Conservation (phyloP, 495 filamentous ascomycete genomes). For the Chaetomium fimeti region DNA sequence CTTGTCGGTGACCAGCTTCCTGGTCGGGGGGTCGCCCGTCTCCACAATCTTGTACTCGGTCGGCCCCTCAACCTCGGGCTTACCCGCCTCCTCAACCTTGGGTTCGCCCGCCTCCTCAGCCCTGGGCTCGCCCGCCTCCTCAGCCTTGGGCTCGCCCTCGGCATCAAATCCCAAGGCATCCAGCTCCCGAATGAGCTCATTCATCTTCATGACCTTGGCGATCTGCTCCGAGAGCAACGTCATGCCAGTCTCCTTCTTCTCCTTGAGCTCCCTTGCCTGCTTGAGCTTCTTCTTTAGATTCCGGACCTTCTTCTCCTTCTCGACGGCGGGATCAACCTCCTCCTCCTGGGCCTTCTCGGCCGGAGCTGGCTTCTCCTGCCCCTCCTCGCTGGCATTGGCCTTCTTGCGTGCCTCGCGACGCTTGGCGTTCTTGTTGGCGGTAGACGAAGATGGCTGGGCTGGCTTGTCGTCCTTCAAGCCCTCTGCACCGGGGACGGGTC, state of each 20-base stretch:
- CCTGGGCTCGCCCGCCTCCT: neutral
- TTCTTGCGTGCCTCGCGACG: constrained; percentile 84
- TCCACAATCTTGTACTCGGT: no score
- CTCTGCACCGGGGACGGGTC: constrained; percentile 76
- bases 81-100: no score
- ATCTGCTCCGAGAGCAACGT: constrained; percentile 88
- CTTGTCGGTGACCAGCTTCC: no score
- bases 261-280: constrained; percentile 85
- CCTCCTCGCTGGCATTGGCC: constrained; percentile 61
- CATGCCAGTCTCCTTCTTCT: constrained; percentile 86
- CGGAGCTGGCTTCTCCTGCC: constrained; percentile 39
- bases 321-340: constrained; percentile 63
- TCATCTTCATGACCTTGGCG: constrained; percentile 95
- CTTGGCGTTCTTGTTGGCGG: constrained; percentile 91
- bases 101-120: no score
- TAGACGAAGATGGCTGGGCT: constrained; percentile 44
- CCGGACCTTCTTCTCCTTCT: constrained; percentile 88
- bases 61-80: no score
- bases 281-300: constrained; percentile 94
- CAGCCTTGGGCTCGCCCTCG: constrained; percentile 50
- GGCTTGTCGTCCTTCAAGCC: constrained; percentile 54
- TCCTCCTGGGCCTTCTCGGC: constrained; percentile 32
- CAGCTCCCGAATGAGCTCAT: constrained; percentile 85
- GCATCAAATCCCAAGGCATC: constrained; percentile 81
- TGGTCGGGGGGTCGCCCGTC: no score